Conservation (phyloP, 2,329 filamentous ascomycete species). For the Beauveria sp. region DNA sequence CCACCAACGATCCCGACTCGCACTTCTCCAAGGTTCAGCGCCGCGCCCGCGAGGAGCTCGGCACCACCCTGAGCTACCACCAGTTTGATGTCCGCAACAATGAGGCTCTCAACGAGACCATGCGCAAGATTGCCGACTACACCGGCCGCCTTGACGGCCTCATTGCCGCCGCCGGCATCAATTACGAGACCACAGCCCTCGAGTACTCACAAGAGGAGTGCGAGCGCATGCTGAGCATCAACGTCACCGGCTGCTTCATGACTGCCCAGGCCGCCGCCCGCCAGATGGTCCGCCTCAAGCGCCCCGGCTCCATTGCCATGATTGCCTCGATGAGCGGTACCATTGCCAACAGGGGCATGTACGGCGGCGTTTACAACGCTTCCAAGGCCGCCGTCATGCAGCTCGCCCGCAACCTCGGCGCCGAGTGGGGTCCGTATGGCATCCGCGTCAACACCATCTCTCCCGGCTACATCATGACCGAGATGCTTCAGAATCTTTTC, state of each 20-base stretch:
- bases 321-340: conserved; percentile 65
- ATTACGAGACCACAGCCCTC: conserved; percentile 76
- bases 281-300: conserved; percentile 57
- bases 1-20: conserved; percentile 33
- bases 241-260: conserved; percentile 79
- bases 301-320: conserved; percentile 54
- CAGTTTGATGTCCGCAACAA: conserved; percentile 75
- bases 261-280: conserved; percentile 83
- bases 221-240: conserved; percentile 74
- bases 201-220: conserved; percentile 71
- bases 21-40: conserved; percentile 59
- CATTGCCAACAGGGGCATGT: conserved; percentile 54
- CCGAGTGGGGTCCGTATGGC: conserved; percentile 64
- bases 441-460: conserved; percentile 79
- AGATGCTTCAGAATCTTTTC: conserved; percentile 79
- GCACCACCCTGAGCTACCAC: conserved; percentile 63
- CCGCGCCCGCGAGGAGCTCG: conserved; percentile 56
- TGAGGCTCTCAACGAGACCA: conserved; percentile 54
- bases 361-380: conserved; percentile 64
- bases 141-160: conserved; percentile 73
- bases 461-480: conserved; percentile 71
- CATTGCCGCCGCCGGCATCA: conserved; percentile 62
- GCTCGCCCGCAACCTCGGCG: conserved; percentile 60
- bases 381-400: conserved; percentile 70
- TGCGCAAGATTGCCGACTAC: conserved; percentile 60